Evolutionary conservation across 495 filamentous ascomycete genomes (phyloP), one percentile per base, ranked within the genome.

Genomic region (Hypoxylon perforatum): DNA sequence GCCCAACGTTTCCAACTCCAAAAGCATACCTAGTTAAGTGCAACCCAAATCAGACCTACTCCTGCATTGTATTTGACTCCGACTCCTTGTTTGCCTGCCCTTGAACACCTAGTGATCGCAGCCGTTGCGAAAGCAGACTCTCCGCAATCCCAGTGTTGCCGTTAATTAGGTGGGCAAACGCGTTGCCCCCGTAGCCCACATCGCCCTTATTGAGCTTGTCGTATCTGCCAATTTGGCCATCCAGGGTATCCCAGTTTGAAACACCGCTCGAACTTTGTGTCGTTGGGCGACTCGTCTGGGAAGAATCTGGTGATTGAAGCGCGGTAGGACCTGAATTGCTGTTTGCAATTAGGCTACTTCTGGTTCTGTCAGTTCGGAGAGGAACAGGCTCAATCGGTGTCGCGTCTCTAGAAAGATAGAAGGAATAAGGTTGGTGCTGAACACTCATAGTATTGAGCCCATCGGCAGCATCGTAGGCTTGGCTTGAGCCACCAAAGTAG

Each of bases 151-250:
- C 70, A 10, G 73, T 69, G 17, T 70, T 71, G 15, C 59, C 71
- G 44, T 71, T 69, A 33, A 73, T 72, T 9, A 70, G 67, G 11
- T 28, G 63, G 28, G 64, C 61, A 35, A 85, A 88, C 10, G 82
- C 78, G 64, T 88, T 85, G 9, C 87, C 89, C 5, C 85, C 87
- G 61, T 92, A 93, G 18, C 88, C 89, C 12, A 78, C 74, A 70
- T 91, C 88, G 14, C 85, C 88, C 69, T 84, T 91, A 70, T 69
- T 88, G 36, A 90, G 85, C 70, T 92, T 92, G 61, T 82, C 85
- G 67, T 92, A 91, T 18, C 77, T 69, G 38, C 75, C 78, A 21
- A 73, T 75, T 30, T 63, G 56, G 5, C 53, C 45, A 33, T 59
- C 30, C 9, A 42, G 45, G 50, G 65, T 62, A 48, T 22, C 59